Evolutionary conservation across 2,329 filamentous ascomycete genomes (phyloP), one percentile per base, ranked within the genome.

Genomic region (Aspergillus puulaauensis): DNA sequence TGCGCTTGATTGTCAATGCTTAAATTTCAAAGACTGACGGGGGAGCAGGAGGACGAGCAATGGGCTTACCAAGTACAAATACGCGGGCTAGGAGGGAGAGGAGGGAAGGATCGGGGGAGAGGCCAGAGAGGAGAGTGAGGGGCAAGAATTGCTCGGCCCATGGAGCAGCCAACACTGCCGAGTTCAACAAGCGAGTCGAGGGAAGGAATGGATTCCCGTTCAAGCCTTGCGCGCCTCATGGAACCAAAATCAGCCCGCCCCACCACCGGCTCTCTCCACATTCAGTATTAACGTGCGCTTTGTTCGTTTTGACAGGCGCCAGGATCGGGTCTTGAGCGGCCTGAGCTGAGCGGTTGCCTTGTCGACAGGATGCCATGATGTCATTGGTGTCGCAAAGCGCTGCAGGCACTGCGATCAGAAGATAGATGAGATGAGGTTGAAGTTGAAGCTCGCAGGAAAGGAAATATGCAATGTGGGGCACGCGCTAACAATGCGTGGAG

Each of bases 111-210:
- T 46, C 19, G 33, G 19, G 31, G 12, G 41, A n/a, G 19, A 46
- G 50, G 15, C 31, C 40, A n/a, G 9, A 12, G 31, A 45, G 50
- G 24, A 54, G 21, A 37, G 17, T 54, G 51, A 46, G 51, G 51
- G 51, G 51, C 43, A 47, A 39, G 14, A 17, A 52, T 23, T 44
- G 43, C 14, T 44, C 39, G 24, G 43, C 24, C 12, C 40, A 50
- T 44, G 50, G 27, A 11, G 41, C 14, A 35, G 27, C 15, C 35
- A 50, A 14, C 47, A 50, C 33, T 45, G 43, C 51, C 51, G 51
- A 54, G 40, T n/a, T 43, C 51, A 31, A 33, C 51, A 54, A 54
- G 51, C 51, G 51, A 54, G 51, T 41, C 49, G 46, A 33, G 12
- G 19, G n/a, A 9, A 48, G 27, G 47, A 49, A 31, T 23, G 31